Percentiles rank a stretch among this genome's conserved stretches.
These are phyloP conservation scores for Aspergillus jensenii DNA, from an alignment of 2,329 filamentous ascomycete species.

Conservation along the genomic window DNA sequence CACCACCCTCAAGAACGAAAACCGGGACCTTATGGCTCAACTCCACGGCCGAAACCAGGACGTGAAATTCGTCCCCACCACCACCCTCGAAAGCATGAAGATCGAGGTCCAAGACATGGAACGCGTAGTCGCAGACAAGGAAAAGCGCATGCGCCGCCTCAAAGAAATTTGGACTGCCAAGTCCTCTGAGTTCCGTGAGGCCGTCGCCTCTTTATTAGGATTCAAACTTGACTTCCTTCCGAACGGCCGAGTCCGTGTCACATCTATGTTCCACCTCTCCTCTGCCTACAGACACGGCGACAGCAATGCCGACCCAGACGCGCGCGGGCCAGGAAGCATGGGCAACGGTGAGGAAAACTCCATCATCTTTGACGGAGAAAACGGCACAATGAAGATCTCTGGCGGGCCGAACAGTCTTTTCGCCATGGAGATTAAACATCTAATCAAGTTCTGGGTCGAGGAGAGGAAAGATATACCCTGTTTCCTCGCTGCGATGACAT, in stretches of 20 bases:
- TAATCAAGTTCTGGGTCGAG: slow-evolving; percentile 94
- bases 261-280: slow-evolving; percentile 77
- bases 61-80: slow-evolving; percentile 69
- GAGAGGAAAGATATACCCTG: slow-evolving; percentile 92
- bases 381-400: slow-evolving; percentile 96
- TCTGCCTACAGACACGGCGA: slow-evolving; percentile 45
- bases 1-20: slow-evolving; percentile 75
- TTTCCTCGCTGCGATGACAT: slow-evolving; percentile 83
- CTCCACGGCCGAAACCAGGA: slow-evolving; percentile 54
- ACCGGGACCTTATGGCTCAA: slow-evolving; percentile 75
- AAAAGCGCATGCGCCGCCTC: slow-evolving; percentile 80
- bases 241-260: slow-evolving; percentile 94
- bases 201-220: slow-evolving; percentile 85
- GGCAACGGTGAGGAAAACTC: slow-evolving; percentile 54
- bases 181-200: slow-evolving; percentile 90
- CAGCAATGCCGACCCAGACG: slow-evolving; percentile 61
- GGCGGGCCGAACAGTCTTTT: slow-evolving; percentile 86
- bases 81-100: slow-evolving; percentile 71
- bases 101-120: slow-evolving; percentile 73
- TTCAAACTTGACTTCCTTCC: slow-evolving; percentile 96
- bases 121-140: slow-evolving; percentile 64
- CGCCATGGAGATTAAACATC: slow-evolving; percentile 76
- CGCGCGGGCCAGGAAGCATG: slow-evolving; percentile 42
- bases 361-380: slow-evolving; percentile 85
- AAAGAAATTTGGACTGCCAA: slow-evolving; percentile 93